Percentiles rank a stretch among this genome's conserved stretches.
Evolutionary conservation across 2,329 filamentous ascomycete genomes (phyloP).

Genomic region (Setomelanomma holmii): DNA sequence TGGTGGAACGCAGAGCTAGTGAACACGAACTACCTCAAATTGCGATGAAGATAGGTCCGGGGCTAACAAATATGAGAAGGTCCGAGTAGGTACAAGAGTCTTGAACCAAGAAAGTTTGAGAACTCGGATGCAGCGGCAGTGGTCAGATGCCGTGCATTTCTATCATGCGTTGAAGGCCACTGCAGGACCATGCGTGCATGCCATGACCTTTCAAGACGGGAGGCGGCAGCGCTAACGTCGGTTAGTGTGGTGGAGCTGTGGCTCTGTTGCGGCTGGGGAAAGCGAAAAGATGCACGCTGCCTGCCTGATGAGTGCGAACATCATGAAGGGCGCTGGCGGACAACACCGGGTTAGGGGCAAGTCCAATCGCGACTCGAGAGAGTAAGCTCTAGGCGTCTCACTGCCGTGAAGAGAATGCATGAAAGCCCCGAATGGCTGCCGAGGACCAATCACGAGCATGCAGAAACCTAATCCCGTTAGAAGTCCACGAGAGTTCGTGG

Average conservation of each 20-base stretch:
- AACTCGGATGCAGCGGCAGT: background rate
- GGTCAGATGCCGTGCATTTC: background rate
- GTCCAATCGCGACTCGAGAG: background rate
- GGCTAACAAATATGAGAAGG: background rate
- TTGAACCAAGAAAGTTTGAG: background rate
- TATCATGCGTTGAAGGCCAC: background rate
- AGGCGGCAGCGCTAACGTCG: conserved; percentile 22
- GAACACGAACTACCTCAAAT: background rate
- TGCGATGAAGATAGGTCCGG: background rate
- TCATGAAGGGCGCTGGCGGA: background rate
- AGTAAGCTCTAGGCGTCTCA: background rate
- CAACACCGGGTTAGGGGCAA: background rate
- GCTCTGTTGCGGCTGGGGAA: conserved; percentile 1
- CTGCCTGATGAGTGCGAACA: background rate
- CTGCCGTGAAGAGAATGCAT: background rate
- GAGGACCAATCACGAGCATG: conserved; percentile 1
- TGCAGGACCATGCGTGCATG: conserved; percentile 7
- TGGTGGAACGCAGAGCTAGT: background rate
- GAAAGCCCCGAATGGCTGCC: background rate
- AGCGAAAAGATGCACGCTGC: background rate
- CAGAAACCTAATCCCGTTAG: too few relatives aligned
- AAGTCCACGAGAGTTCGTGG: too few relatives aligned
- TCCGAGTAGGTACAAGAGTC: background rate
- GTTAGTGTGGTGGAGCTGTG: conserved; percentile 3
- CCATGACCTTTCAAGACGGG: conserved; percentile 19